Percentiles rank a stretch among this genome's conserved stretches.
These are phyloP conservation scores for Chalciporus piperatoides DNA, from an alignment of 1,284 basidiomycete genomes.

Conservation along the genomic window DNA sequence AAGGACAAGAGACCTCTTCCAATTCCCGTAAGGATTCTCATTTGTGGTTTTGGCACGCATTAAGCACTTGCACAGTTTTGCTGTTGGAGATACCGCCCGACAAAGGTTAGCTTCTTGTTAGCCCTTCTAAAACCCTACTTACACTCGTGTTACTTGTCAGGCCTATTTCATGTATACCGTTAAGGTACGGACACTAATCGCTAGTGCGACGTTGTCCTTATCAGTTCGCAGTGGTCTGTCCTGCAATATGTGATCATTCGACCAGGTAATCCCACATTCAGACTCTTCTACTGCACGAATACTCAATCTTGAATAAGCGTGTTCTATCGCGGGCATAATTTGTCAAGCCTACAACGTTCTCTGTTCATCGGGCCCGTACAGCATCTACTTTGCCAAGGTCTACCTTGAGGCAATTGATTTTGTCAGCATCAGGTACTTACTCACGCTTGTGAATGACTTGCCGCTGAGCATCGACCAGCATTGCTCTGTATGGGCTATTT, in stretches of 20 bases:
- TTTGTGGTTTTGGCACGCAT: neutral
- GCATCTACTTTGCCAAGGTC: conserved; percentile 60
- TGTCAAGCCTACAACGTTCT: conserved; percentile 65
- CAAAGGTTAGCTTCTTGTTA: conserved; percentile 50
- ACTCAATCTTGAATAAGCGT: conserved; percentile 20
- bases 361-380: conserved; percentile 60
- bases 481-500: conserved; percentile 76
- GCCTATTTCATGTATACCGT: conserved; percentile 87
- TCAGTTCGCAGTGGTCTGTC: conserved; percentile 59
- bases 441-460: neutral
- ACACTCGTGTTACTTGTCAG: conserved; percentile 32
- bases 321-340: conserved; percentile 72
- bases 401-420: conserved; percentile 74
- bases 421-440: conserved; percentile 67
- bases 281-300: conserved; percentile 27
- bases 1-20: conserved; percentile 81
- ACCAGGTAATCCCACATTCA: conserved; percentile 45
- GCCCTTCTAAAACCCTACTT: neutral
- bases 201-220: neutral
- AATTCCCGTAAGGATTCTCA: conserved; percentile 49
- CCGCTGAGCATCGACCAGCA: conserved; percentile 36
- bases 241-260: conserved; percentile 82
- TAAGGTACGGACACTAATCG: conserved; percentile 47
- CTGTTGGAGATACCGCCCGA: conserved; percentile 74
- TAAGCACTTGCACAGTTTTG: conserved; percentile 48